These are phyloP conservation scores for Quillaja saponaria DNA, from an alignment of 306 rosid genomes.

Conservation along the genomic window DNA sequence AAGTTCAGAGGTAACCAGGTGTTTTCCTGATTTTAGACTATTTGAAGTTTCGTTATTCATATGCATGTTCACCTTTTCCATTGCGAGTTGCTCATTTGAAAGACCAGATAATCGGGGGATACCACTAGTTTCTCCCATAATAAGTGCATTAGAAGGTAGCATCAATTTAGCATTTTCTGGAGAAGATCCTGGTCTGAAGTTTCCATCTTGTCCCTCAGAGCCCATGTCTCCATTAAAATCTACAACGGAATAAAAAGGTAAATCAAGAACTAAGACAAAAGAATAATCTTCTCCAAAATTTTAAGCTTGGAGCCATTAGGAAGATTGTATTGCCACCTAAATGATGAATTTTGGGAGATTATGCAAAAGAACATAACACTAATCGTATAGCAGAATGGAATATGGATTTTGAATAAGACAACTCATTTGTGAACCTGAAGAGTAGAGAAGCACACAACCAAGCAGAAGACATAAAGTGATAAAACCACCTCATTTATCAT, in stretches of 20 bases:
- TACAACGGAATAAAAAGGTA: constrained; percentile 35
- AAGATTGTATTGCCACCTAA: constrained; percentile 14
- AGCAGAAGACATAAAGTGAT: neutral
- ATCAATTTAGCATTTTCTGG: constrained; percentile 39
- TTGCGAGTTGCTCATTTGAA: constrained; percentile 30
- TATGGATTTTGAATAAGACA: constrained; percentile 2
- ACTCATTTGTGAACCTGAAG: constrained; percentile 6
- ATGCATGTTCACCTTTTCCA: constrained; percentile 34
- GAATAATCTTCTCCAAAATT: constrained; percentile 24
- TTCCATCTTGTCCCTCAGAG: constrained; percentile 39
- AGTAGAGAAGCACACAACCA: neutral
- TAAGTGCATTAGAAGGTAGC: constrained; percentile 17
- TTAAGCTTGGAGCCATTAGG: constrained; percentile 8
- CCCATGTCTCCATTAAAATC: constrained; percentile 50
- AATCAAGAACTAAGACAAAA: constrained; percentile 25
- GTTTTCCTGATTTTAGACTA: constrained; percentile 34
- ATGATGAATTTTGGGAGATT: constrained; percentile 8
- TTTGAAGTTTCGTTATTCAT: constrained; percentile 30
- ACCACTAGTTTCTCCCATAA: constrained; percentile 33
- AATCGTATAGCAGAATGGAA: neutral
- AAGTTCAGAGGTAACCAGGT: constrained; percentile 36
- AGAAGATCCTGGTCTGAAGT: constrained; percentile 39
- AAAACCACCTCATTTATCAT: neutral
- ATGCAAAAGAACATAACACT: constrained; percentile 3
- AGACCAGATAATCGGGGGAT: constrained; percentile 31